Percentiles rank a stretch among this genome's conserved stretches.
These are phyloP conservation scores for Thalassiosira pacifica DNA, from an alignment of 352 stramenopile species.

Conservation along the genomic window DNA sequence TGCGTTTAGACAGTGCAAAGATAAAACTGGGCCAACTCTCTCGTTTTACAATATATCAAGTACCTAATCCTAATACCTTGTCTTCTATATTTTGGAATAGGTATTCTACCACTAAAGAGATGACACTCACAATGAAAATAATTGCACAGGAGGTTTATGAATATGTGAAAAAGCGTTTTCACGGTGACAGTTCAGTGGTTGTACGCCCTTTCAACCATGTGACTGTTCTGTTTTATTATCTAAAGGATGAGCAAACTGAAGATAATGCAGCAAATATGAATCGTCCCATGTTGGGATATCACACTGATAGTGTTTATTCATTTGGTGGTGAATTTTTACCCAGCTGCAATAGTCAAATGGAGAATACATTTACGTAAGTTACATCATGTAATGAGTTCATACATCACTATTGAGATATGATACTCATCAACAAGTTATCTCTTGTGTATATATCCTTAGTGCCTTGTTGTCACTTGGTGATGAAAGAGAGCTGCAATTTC, in stretches of 20 bases:
- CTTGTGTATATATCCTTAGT: conserved; percentile 1
- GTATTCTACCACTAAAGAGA: conserved; percentile 29
- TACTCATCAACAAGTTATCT: too few species aligned
- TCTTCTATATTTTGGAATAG: too few species aligned
- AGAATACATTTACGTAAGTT: conserved; percentile 28
- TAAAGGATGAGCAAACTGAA: conserved; percentile 22
- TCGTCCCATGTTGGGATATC: conserved; percentile 16
- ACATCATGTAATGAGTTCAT: background rate
- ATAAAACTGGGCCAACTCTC: too few species aligned
- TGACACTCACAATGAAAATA: conserved; percentile 26
- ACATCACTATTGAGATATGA: background rate
- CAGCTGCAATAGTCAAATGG: conserved; percentile 33
- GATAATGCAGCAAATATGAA: background rate
- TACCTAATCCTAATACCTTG: background rate
- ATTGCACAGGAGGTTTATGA: conserved; percentile 11
- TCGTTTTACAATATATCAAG: background rate
- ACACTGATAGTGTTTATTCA: conserved; percentile 39
- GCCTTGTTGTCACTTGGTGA: conserved; percentile 28
- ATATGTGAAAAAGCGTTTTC: conserved; percentile 13
- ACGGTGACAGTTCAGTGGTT: background rate
- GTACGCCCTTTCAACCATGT: conserved; percentile 19
- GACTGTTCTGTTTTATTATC: conserved; percentile 33
- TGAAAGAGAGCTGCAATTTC: conserved; percentile 26
- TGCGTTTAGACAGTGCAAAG: too few species aligned
- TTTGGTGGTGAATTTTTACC: conserved; percentile 2